Evolutionary conservation across 225 moss, liverwort and hornwort species (phyloP).

Genomic region (Bryum argenteum): DNA sequence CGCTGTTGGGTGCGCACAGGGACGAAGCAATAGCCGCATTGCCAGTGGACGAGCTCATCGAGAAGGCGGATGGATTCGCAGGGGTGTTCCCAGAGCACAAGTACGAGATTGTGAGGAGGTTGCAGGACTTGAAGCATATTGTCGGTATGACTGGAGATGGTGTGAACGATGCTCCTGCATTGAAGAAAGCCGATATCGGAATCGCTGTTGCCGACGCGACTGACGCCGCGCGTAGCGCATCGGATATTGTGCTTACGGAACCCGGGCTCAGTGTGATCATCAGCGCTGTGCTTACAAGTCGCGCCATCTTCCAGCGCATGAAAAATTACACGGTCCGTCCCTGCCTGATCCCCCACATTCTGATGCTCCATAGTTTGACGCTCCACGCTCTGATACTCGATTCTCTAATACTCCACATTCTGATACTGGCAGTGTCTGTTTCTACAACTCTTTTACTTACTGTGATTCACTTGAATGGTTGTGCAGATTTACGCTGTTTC

Average conservation of each 20-base stretch:
- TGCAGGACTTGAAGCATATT: slow-evolving; percentile 64
- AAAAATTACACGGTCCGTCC: slow-evolving; percentile 66
- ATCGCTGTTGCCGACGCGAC: slow-evolving; percentile 82
- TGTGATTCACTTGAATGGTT: background rate
- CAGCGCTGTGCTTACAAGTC: slow-evolving; percentile 64
- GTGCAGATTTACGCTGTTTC: slow-evolving; percentile 53
- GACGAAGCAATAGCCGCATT: slow-evolving; percentile 45
- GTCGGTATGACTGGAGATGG: slow-evolving; percentile 85
- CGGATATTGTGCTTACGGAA: slow-evolving; percentile 81
- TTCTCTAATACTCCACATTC: too few relatives aligned
- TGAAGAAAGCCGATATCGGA: slow-evolving; percentile 86
- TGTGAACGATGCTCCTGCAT: slow-evolving; percentile 78
- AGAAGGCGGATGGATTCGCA: slow-evolving; percentile 79
- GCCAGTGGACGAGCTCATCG: slow-evolving; percentile 65
- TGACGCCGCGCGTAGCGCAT: slow-evolving; percentile 70
- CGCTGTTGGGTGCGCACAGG: slow-evolving; percentile 48
- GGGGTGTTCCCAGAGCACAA: slow-evolving; percentile 88
- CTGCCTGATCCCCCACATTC: too few relatives aligned
- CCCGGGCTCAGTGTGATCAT: slow-evolving; percentile 83
- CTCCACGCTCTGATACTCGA: too few relatives aligned
- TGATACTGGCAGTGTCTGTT: too few relatives aligned
- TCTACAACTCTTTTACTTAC: background rate
- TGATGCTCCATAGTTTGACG: too few relatives aligned
- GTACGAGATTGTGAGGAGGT: slow-evolving; percentile 69
- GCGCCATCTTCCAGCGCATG: slow-evolving; percentile 77